Base-by-base conservation (phyloP, 306 rosid species). In the Cucumis sativus region DNA sequence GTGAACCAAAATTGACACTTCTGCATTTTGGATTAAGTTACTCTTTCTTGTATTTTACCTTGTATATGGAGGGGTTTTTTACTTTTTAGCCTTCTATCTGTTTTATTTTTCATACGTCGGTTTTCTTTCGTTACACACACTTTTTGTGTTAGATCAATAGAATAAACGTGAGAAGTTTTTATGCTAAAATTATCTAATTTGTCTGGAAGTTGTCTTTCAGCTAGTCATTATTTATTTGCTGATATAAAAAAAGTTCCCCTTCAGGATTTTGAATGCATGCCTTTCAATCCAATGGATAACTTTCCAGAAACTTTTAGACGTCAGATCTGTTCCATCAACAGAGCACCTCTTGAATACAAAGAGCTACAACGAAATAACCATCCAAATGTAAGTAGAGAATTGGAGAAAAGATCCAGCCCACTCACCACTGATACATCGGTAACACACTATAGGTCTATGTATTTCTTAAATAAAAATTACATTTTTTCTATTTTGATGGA, bases 251-350 rank as follows among this genome's bases (percentile, higher is more conserved):
- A 55, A 54, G 14, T 56, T 81, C 70, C 59, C 75, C 80, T 49
- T n/a, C 85, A 92, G 97, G 97, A 92, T 84, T 87, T 90, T 79
- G 93, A 92, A 88, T 92, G 97, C 86, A 92, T 92, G 97, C 97
- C 97, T 65, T 76, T 69, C 77, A 87, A 88, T 82, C 97, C 90
- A 47, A 81, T 83, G 86, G 93, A 92, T 66, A 88, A 88, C 78
- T 84, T 88, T 90, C 96, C 97, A 51, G 96, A 87, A 86, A 85
- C 89, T 81, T 84, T 88, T 59, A 90, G 86, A 86, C 56, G 86
- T 80, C 90, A 85, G 77, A 76, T 64, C 21, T 62, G 80, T 83
- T 49, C 83, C 33, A 35, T 59, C 69, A 82, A 82, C 69, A 87
- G 72, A 74, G 82, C 85, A 65, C 74, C 85, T 76, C 80, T 79